phyloP scores from a whole-genome alignment of 108 stramenopile genomes.

The Ochromonas danica region DNA sequence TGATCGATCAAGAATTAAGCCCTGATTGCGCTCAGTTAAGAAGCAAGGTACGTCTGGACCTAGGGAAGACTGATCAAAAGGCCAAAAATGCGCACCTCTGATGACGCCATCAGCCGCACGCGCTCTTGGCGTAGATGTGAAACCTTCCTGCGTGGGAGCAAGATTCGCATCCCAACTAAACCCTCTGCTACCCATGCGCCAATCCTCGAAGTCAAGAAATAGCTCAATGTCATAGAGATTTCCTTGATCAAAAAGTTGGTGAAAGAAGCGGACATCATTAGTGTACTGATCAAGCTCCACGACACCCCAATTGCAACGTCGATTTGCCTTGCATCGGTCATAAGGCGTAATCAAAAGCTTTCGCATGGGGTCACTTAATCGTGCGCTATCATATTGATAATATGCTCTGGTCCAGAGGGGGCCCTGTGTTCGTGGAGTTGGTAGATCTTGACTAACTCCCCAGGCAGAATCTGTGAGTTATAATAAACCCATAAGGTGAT shows the following conservation, averaged over 20 bases:
- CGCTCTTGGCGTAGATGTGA: slow-evolving; percentile 51
- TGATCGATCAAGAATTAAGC: slow-evolving; percentile 49
- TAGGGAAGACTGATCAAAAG: slow-evolving; percentile 34
- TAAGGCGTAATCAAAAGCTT: slow-evolving; percentile 40
- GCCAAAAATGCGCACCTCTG: slow-evolving; percentile 32
- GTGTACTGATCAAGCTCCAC: slow-evolving; percentile 46
- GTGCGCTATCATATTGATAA: not conserved
- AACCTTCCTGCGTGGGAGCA: slow-evolving; percentile 39
- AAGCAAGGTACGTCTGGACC: slow-evolving; percentile 49
- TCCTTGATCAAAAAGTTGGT: slow-evolving; percentile 35
- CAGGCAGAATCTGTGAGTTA: slow-evolving; percentile 58
- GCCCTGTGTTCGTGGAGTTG: slow-evolving; percentile 36
- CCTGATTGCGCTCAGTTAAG: slow-evolving; percentile 45
- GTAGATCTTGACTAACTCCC: slow-evolving; percentile 58
- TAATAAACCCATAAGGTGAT: not conserved
- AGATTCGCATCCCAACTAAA: slow-evolving; percentile 46
- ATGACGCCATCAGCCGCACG: slow-evolving; percentile 43
- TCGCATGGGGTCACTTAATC: slow-evolving; percentile 45
- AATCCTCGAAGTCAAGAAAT: slow-evolving; percentile 47
- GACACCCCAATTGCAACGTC: slow-evolving; percentile 66
- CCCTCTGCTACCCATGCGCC: slow-evolving; percentile 34
- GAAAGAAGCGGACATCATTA: slow-evolving; percentile 35
- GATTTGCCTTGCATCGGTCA: slow-evolving; percentile 73
- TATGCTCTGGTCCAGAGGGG: not conserved
- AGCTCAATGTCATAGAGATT: not conserved